Evolutionary conservation across 2,329 filamentous ascomycete species (phyloP).

Genomic region (Aureobasidium sp.): DNA sequence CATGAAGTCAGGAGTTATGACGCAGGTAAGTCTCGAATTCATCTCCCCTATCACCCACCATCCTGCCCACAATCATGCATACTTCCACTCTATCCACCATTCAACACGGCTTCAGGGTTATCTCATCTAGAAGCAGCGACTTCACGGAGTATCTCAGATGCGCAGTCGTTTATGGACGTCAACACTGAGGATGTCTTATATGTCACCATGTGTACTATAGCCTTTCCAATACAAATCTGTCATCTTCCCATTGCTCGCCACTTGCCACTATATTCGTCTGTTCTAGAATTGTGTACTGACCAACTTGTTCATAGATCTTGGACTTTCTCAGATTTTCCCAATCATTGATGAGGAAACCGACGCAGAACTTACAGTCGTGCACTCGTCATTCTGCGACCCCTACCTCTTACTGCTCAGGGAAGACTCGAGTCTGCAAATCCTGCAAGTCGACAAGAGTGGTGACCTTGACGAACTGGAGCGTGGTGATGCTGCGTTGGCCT

Average conservation of each 20-base stretch:
- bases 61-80: neutral
- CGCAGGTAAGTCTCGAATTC: slow-evolving; percentile 52
- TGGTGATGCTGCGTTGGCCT: slow-evolving; percentile 48
- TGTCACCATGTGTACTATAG: slow-evolving; percentile 7
- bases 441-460: slow-evolving; percentile 68
- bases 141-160: neutral
- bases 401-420: slow-evolving; percentile 77
- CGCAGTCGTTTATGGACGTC: neutral
- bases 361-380: slow-evolving; percentile 66
- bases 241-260: slow-evolving; percentile 2
- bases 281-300: neutral
- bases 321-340: slow-evolving; percentile 80
- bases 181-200: neutral
- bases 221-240: slow-evolving; percentile 10
- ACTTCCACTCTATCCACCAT: neutral
- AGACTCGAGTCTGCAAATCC: slow-evolving; percentile 70
- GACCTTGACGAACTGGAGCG: slow-evolving; percentile 78
- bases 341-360: slow-evolving; percentile 88
- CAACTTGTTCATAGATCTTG: slow-evolving; percentile 54
- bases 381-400: slow-evolving; percentile 77
- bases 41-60: neutral
- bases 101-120: neutral
- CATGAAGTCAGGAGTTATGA: slow-evolving; percentile 88
- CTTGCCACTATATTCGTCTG: neutral
- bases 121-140: neutral